Conservation (phyloP, 2,329 filamentous ascomycete species). For the Exserohilum turcica region DNA sequence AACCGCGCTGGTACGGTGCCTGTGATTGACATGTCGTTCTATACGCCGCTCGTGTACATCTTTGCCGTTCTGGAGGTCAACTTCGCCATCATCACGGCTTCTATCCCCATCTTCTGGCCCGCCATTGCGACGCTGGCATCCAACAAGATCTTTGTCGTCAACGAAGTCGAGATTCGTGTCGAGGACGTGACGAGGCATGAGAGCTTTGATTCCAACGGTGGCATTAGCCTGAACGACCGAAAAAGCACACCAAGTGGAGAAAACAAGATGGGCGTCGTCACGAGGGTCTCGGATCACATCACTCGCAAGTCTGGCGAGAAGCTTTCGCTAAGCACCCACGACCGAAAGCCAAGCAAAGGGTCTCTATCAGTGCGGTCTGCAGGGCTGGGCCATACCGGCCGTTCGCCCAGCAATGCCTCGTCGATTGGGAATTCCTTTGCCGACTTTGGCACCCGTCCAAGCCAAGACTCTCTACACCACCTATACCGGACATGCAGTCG, state of each 20-base stretch:
- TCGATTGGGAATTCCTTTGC: constrained; percentile 19
- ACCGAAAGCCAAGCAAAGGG: constrained; percentile 15
- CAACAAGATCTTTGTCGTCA: constrained; percentile 48
- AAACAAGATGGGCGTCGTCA: constrained; percentile 21
- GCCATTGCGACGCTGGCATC: constrained; percentile 36
- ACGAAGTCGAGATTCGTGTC: constrained; percentile 45
- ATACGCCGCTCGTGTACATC: constrained; percentile 39
- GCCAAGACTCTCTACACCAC: constrained; percentile 35
- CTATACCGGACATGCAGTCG: constrained; percentile 18
- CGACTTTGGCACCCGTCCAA: constrained; percentile 22
- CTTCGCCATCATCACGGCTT: constrained; percentile 46
- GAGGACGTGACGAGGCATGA: constrained; percentile 24
- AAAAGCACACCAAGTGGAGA: constrained; percentile 14
- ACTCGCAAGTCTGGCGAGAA: constrained; percentile 5
- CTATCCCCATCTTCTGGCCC: constrained; percentile 49
- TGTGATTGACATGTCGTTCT: constrained; percentile 37
- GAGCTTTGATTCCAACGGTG: constrained; percentile 17
- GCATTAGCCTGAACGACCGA: constrained; percentile 25
- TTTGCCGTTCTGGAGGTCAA: constrained; percentile 47
- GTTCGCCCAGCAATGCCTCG: constrained; percentile 18
- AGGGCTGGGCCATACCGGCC: constrained; percentile 14
- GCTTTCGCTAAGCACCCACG: constrained; percentile 1
- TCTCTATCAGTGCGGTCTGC: constrained; percentile 18
- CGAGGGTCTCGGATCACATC: constrained; percentile 16
- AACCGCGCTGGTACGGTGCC: constrained; percentile 41